Base-by-base conservation (phyloP, 2,329 filamentous ascomycete genomes). In the Monilinia laxa region DNA sequence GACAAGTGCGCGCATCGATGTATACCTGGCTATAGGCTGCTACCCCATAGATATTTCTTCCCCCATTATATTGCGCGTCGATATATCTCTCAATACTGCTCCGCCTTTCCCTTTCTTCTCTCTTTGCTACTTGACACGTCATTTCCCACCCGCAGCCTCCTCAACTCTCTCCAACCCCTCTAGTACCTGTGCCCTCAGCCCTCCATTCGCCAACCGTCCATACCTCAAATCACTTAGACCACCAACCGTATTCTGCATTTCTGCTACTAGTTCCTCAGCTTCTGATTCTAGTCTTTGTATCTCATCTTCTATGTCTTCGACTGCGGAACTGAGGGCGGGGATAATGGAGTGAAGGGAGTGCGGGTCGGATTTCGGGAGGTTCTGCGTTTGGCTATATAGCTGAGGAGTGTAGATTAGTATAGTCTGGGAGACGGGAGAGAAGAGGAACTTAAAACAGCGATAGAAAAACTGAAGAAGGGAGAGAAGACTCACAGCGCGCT, bases 201-300 rank as follows among this genome's bases (percentile, higher is more conserved):
- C 82, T 28, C 82, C 77, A 70, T 90, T 90, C 47, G 85, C 83
- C 67, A 95, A 84, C 65, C 87, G 88, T 49, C 93, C 92, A 74
- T 95, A 94, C 56, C 91, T 87, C 65, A 96, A 81, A 77, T 96
- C 91, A 77, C 92, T 96, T 76, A 97, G 80, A 58, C 85, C 86
- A 42, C 89, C 89, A 20, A 95, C 84, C 0, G 84, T 88, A 66
- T 86, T 83, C 70, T 83, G 83, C 62, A 95, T 83, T 14, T 86
- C 84, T 4, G 83, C 80, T 7, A 90, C 77, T 3, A 92, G 79
- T 1, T 77, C 76, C 0, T 82, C 81, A 64, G 90, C 86, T 71
- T 94, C 89, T 45, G 84, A 80, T 71, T 91, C 85, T 5, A 93
- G 80, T 51, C 80, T 81, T 67, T 82, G 80, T 65, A 94, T 86